These are phyloP conservation scores for Fusarium concolor DNA, from an alignment of 2,329 filamentous ascomycete genomes.

Conservation along the genomic window DNA sequence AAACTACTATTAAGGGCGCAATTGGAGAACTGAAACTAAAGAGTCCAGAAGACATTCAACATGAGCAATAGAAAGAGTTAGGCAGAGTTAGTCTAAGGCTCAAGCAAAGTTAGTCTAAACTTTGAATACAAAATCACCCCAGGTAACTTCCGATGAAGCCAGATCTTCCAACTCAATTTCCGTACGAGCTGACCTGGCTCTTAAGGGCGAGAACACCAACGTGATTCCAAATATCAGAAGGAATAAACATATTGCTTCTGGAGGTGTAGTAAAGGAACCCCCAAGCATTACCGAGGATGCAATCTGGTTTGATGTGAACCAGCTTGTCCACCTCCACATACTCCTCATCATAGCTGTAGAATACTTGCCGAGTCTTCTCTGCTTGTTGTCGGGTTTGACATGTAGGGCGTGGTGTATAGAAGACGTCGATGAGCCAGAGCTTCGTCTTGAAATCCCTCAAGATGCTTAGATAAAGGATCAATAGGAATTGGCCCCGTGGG, in stretches of 20 bases:
- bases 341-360: neutral
- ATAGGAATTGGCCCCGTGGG: neutral
- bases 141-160: neutral
- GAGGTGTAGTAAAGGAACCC: neutral
- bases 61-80: too few species aligned
- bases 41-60: too few species aligned
- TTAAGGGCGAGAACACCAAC: conserved; percentile 6
- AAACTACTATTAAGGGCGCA: too few species aligned
- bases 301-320: neutral
- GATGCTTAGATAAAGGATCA: neutral
- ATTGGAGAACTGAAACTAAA: too few species aligned
- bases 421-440: neutral
- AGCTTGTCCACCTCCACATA: neutral
- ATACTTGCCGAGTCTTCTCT: neutral
- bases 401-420: neutral
- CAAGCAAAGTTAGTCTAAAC: too few species aligned
- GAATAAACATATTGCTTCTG: too few species aligned
- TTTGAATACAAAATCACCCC: too few species aligned
- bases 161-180: neutral
- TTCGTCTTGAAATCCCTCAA: neutral
- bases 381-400: neutral
- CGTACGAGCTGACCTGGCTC: neutral
- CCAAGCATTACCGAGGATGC: neutral
- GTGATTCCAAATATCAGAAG: neutral
- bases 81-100: too few species aligned